phyloP scores from a whole-genome alignment of 306 rosid species.

The Vigna angularis region DNA sequence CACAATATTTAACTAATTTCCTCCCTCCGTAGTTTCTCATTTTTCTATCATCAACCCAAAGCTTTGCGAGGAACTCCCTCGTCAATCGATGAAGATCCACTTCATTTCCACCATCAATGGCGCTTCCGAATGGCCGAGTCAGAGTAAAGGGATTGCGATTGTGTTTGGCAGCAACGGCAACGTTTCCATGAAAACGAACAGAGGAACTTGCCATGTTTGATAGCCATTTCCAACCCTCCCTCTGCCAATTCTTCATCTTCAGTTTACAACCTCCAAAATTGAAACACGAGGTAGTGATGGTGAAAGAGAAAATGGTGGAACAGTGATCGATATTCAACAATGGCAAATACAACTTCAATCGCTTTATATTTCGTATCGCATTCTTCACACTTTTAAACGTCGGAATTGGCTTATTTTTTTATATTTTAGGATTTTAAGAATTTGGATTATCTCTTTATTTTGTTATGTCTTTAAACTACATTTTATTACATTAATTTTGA shows the following conservation, averaged over 20 bases:
- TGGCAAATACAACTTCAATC: too few relatives aligned
- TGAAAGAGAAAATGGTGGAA: too few relatives aligned
- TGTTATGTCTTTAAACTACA: too few relatives aligned
- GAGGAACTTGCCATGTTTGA: conserved; percentile 3
- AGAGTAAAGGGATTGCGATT: conserved; percentile 10
- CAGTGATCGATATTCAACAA: too few relatives aligned
- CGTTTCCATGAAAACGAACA: conserved; percentile 35
- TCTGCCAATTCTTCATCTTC: conserved; percentile 46
- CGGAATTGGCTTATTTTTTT: too few relatives aligned
- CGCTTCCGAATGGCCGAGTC: conserved; percentile 57
- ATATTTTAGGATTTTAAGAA: too few relatives aligned
- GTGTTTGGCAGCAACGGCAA: conserved; percentile 14
- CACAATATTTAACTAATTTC: conserved; percentile 8
- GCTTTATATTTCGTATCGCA: too few relatives aligned
- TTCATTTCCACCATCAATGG: conserved; percentile 24
- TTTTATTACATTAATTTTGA: too few relatives aligned
- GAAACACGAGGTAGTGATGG: too few relatives aligned
- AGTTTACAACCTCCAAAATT: too few relatives aligned
- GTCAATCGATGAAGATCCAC: conserved; percentile 42
- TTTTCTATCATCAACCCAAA: conserved; percentile 72
- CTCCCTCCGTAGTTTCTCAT: conserved; percentile 37
- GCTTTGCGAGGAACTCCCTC: conserved; percentile 66
- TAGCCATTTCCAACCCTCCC: conserved; percentile 40
- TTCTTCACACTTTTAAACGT: too few relatives aligned
- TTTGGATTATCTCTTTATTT: too few relatives aligned